Evolutionary conservation across 2,329 filamentous ascomycete genomes (phyloP), one percentile per base, ranked within the genome.

Genomic region (Cytospora piceicola): DNA sequence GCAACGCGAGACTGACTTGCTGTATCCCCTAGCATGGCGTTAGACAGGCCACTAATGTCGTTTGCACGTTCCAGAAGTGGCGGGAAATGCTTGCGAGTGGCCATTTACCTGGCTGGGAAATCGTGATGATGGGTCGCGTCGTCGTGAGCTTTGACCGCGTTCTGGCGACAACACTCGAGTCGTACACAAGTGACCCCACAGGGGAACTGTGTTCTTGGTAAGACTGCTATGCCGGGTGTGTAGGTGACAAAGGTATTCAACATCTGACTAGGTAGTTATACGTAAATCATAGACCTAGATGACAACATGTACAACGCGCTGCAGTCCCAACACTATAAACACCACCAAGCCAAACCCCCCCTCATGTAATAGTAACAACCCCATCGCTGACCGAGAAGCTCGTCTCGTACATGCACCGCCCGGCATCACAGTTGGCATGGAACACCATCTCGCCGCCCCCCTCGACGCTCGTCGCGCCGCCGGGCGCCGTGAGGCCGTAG

Each of bases 401-500:
- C 17, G 56, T 58, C 56, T 58, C 56, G 27, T 42, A 78, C 74
- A 80, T 74, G 61, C 78, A 80, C 60, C 77, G 70, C 51, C 70
- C 74, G 2, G 68, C 57, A 24, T 70, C 65, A 60, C 79, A 80
- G 65, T 77, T 72, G 9, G 73, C 77, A 56, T 81, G 79, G 62
- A 79, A 80, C 14, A 75, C 75, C 62, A 78, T 68, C 14, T 71
- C 67, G 32, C 71, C 68, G 14, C 73, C 76, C 22, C 74, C 72
- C 29, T 70, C 61, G 54, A 71, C 68, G 32, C 74, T 76, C 34
- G 76, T 79, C 14, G 76, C 78, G 14, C 80, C 80, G 14, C 80
- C 80, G 0, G 81, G 81, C 17, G 77, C 77, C 9, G 71, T 72
- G 15, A 81, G 74, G 53, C 74, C 75, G 61, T 76, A 75, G 60